These are phyloP conservation scores for Aureobasidium sp. DNA, from an alignment of 2,329 filamentous ascomycete genomes.

Conservation along the genomic window DNA sequence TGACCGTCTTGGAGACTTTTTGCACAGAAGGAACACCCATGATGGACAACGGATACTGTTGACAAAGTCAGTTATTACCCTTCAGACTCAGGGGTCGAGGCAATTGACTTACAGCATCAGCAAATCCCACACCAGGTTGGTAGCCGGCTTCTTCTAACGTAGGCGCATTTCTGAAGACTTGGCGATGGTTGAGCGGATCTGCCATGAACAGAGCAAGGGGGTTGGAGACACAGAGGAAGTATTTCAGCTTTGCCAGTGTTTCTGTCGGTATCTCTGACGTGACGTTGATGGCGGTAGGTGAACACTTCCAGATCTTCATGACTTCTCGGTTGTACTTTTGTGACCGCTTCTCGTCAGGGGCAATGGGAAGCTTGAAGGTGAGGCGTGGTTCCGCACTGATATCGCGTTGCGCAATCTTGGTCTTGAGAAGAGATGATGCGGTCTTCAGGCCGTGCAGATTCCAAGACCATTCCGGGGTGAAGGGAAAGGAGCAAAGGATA, in stretches of 20 bases:
- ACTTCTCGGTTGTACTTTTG: slow-evolving; percentile 50
- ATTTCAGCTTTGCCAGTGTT: slow-evolving; percentile 53
- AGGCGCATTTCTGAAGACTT: slow-evolving; percentile 55
- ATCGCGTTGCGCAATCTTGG: slow-evolving; percentile 22
- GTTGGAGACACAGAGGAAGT: slow-evolving; percentile 59
- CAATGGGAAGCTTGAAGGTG: slow-evolving; percentile 59
- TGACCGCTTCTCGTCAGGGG: slow-evolving; percentile 51
- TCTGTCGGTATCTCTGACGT: slow-evolving; percentile 41
- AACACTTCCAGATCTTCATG: slow-evolving; percentile 60
- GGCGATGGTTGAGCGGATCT: slow-evolving; percentile 45
- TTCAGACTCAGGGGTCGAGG: background rate
- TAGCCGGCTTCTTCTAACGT: slow-evolving; percentile 51
- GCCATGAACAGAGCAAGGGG: slow-evolving; percentile 61
- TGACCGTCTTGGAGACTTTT: slow-evolving; percentile 42
- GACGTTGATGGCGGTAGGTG: slow-evolving; percentile 40
- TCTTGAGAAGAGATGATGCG: slow-evolving; percentile 27
- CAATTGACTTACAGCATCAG: slow-evolving; percentile 57
- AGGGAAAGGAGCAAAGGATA: slow-evolving; percentile 59
- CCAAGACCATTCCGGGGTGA: slow-evolving; percentile 28
- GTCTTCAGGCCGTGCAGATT: slow-evolving; percentile 24
- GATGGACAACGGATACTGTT: slow-evolving; percentile 56
- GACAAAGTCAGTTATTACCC: slow-evolving; percentile 27
- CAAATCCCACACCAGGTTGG: slow-evolving; percentile 58
- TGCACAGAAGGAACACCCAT: slow-evolving; percentile 57
- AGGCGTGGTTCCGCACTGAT: slow-evolving; percentile 31